Base-by-base conservation (phyloP, 371 early-diverging fungal genomes). In the Rhizopus delemar region DNA sequence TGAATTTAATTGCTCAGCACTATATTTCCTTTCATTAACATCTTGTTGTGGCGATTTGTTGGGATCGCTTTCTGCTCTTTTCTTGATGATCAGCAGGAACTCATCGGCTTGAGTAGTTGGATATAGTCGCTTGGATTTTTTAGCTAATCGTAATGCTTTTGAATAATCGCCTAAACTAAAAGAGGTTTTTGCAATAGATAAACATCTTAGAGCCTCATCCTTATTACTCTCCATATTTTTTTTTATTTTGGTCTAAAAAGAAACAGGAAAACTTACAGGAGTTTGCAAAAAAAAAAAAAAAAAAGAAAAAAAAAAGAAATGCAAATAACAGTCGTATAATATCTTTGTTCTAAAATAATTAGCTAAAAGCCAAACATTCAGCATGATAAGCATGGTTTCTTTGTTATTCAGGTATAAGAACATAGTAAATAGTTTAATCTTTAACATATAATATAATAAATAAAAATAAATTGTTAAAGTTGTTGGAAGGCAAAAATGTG, bases 201-300 rank as follows among this genome's bases (percentile, higher is more conserved):
- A 66, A 62, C 94, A 92, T 9, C 90, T 77, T 35, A 77, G 43
- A 5, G 97, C 96, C 64, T 95, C 95, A 66, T 95, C 96, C 64
- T 83, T 87, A 75, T 97, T 97, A 57, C 86, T 84, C 63, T 90
- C 93, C 93, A 92, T 36, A 22, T 22, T 22, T 22, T 22, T 22
- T 22, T 22, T 22, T 93, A 31, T 28, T 13, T 43, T 16, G 15
- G 35, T 49, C 48, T 49, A 38, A 48, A 49, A 60, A 50, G n/a
- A 53, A 53, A 50, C 28, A 53, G 29, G 2, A 29, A 53, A 16
- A 46, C n/a, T 32, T 31, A 38, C 41, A 49, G 38, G 33, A 22
- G 45, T 15, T 8, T 13, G 16, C 15, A 39, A 22, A 28, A 38
- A 35, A 41, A 31, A 16, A 46, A 46, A 22, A 22, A 22, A 38